These are phyloP conservation scores for Phytophthora rubi DNA, from an alignment of 352 stramenopile species.

Conservation along the genomic window DNA sequence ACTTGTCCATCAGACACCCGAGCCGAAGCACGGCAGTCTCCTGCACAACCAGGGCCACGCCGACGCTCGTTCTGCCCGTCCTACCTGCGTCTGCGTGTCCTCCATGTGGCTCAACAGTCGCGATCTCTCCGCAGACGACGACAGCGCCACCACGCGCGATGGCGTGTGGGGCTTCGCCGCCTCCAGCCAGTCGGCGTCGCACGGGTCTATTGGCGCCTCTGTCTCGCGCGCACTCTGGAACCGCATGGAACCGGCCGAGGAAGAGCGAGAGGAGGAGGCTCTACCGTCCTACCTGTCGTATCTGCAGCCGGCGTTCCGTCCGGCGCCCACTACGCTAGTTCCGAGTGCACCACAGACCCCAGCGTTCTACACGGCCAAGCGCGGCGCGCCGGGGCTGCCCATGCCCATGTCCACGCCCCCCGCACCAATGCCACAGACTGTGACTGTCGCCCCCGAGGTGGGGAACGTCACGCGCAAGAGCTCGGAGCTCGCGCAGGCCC, in stretches of 20 bases:
- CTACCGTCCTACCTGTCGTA: slow-evolving; percentile 79
- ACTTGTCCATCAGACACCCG: neutral
- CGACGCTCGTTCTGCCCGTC: neutral
- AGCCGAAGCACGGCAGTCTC: neutral
- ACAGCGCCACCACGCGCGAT: slow-evolving; percentile 22
- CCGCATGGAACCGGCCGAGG: slow-evolving; percentile 66
- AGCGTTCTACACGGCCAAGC: slow-evolving; percentile 24
- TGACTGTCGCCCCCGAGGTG: neutral
- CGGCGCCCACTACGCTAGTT: slow-evolving; percentile 20
- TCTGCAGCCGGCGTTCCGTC: slow-evolving; percentile 55
- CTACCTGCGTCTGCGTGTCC: slow-evolving; percentile 13
- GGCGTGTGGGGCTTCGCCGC: slow-evolving; percentile 38
- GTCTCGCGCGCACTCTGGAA: slow-evolving; percentile 62
- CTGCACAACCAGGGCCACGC: neutral
- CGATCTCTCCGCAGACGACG: slow-evolving; percentile 34
- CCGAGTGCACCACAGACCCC: neutral
- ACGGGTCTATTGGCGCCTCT: slow-evolving; percentile 53
- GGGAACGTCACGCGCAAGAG: slow-evolving; percentile 56
- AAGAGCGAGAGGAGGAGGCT: slow-evolving; percentile 76
- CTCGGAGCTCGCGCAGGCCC: slow-evolving; percentile 60
- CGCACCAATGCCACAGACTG: slow-evolving; percentile 1
- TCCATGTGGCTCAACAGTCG: slow-evolving; percentile 49
- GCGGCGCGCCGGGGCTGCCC: slow-evolving; percentile 16
- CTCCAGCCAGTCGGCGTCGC: slow-evolving; percentile 18
- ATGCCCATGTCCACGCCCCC: neutral